Conservation (phyloP, 2,329 filamentous ascomycete species). For the Neofusicoccum kwambonambiense region DNA sequence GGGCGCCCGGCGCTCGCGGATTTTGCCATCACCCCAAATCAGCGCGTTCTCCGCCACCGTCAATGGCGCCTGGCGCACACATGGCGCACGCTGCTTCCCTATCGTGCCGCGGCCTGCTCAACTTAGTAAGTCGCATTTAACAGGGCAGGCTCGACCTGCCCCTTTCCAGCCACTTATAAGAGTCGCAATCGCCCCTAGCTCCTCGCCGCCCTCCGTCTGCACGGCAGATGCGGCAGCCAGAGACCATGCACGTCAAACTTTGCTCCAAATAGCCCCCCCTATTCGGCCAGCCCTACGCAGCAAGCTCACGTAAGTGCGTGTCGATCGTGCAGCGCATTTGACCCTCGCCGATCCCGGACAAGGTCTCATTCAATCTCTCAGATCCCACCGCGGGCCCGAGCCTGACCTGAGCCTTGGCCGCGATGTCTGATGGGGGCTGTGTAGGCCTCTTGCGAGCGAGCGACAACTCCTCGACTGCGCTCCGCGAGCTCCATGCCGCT, state of each 20-base stretch:
- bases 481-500: too few relatives aligned
- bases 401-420: not conserved
- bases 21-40: too few relatives aligned
- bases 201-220: not conserved
- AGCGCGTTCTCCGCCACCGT: too few relatives aligned
- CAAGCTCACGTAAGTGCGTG: constrained; percentile 13
- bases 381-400: not conserved
- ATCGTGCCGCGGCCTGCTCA: too few relatives aligned
- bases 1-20: too few relatives aligned
- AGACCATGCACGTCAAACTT: too few relatives aligned
- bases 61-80: too few relatives aligned
- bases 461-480: constrained; percentile 1
- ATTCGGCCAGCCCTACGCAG: constrained; percentile 8
- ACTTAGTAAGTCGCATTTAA: too few relatives aligned
- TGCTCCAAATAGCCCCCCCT: constrained; percentile 11
- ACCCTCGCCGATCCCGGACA: constrained; percentile 9
- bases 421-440: constrained; percentile 14
- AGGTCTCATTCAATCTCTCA: constrained; percentile 7
- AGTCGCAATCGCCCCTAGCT: constrained; percentile 4
- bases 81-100: too few relatives aligned
- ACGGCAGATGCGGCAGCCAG: not conserved
- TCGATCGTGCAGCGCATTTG: not conserved
- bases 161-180: constrained; percentile 13
- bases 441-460: not conserved
- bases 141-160: not conserved